Conservation (phyloP, 2,329 filamentous ascomycete species). For the Aspergillus flavus region DNA sequence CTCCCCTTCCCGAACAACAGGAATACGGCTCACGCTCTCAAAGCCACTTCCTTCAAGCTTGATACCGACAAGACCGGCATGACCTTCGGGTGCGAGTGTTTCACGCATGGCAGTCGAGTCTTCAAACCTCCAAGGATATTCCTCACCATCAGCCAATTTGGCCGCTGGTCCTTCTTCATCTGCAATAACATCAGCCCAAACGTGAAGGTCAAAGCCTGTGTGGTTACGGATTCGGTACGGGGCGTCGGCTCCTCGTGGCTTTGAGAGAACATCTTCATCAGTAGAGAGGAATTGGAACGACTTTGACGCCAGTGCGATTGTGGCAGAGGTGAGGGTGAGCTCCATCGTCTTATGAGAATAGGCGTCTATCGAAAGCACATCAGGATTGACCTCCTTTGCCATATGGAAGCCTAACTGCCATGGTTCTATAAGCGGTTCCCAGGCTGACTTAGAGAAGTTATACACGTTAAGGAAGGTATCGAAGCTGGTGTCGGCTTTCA, state of each 20-base stretch:
- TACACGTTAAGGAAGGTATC: constrained; percentile 96
- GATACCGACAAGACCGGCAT: constrained; percentile 76
- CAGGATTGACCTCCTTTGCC: constrained; percentile 73
- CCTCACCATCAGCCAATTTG: constrained; percentile 83
- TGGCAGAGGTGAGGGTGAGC: constrained; percentile 87
- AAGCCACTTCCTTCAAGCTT: constrained; percentile 92
- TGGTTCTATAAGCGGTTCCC: constrained; percentile 94
- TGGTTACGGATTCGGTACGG: constrained; percentile 95
- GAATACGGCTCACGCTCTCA: constrained; percentile 83
- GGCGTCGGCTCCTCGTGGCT: constrained; percentile 86
- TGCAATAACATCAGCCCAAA: constrained; percentile 77
- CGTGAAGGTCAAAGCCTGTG: constrained; percentile 85
- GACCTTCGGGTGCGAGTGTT: constrained; percentile 81
- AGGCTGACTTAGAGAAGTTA: constrained; percentile 98
- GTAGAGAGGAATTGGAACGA: constrained; percentile 86
- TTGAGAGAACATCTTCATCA: constrained; percentile 89
- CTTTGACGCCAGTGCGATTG: constrained; percentile 89
- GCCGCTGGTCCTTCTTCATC: constrained; percentile 68
- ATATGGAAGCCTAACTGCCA: constrained; percentile 95
- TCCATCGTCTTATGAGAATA: constrained; percentile 90
- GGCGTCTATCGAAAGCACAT: constrained; percentile 78
- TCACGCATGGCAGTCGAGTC: constrained; percentile 96
- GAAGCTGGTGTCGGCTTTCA: constrained; percentile 86
- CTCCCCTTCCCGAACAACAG: constrained; percentile 92
- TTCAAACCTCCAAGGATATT: constrained; percentile 94